Base-by-base conservation (phyloP, 257 asterid species). In the Cynanchum wilfordii region DNA sequence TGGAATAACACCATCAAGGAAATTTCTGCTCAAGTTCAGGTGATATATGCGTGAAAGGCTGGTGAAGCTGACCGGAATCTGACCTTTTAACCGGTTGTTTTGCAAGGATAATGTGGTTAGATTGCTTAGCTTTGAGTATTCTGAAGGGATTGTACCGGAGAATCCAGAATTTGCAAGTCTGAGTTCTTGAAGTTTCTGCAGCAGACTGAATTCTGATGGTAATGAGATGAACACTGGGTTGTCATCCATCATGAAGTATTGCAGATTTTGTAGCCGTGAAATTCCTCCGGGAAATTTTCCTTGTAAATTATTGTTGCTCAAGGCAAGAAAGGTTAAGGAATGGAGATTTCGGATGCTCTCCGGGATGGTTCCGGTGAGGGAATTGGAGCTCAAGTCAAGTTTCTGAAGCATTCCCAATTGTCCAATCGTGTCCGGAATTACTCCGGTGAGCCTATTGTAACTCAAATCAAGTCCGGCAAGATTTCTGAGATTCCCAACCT, bases 381-480 rank as follows among this genome's bases (percentile, higher is more conserved):
- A 71, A 67, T 92, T 92, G 8, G 95, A 89, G 82, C 96, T 92
- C 50, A 92, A 75, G 66, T 92, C 97, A 10, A 92, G 90, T 85
- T 92, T 92, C 70, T 92, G 95, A 67, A 92, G 91, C 29, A 68
- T 74, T 25, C 62, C 59, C 12, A 92, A 85, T 17, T 80, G 60
- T 24, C 96, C 92, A 19, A 88, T 65, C 13, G 87, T 20, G 5
- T 76, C 55, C 19, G 93, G 95, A 57, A 92, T 89, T 2, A 63
- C 40, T 3, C 89, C 90, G 0, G 62, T 67, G 49, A 92, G 81
- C 73, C 27, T 68, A 33, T 92, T 92, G 64, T 89, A 92, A 88
- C 97, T 92, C 36, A 92, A 81, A 74, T 89, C 97, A 36, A 92
- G 86, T 55, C 87, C 96, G 2, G 78, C 86, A 16, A 92, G 87